These are phyloP conservation scores for Lodderomyces parapsilosis DNA, from an alignment of 1,139 yeast genomes.

Conservation along the genomic window DNA sequence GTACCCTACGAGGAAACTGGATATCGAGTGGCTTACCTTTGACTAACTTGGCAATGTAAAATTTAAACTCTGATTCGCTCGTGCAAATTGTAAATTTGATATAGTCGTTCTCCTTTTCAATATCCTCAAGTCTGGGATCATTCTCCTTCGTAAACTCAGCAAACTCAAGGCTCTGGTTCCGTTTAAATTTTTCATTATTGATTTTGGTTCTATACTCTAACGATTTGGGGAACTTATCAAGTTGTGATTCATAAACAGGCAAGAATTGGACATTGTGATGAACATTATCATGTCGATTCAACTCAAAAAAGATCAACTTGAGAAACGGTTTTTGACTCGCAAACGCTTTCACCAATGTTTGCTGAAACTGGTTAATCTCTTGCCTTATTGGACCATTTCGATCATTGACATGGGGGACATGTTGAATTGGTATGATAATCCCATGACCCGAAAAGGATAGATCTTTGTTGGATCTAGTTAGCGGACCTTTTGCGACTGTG, in stretches of 20 bases:
- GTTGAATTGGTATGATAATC: constrained; percentile 78
- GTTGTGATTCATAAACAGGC: constrained; percentile 50
- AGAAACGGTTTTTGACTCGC: constrained; percentile 27
- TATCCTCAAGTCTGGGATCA: constrained; percentile 18
- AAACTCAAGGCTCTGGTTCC: constrained; percentile 45
- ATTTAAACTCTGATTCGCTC: constrained; percentile 15
- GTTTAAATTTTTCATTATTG: constrained; percentile 50
- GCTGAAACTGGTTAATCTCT: constrained; percentile 31
- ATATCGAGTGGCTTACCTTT: constrained; percentile 48
- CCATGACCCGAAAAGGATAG: constrained; percentile 77
- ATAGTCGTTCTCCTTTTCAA: constrained; percentile 38
- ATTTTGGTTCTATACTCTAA: constrained; percentile 38
- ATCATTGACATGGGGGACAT: constrained; percentile 45
- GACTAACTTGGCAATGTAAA: constrained; percentile 26
- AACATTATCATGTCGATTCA: constrained; percentile 53
- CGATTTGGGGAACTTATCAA: constrained; percentile 34
- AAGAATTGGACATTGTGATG: constrained; percentile 67
- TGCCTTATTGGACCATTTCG: constrained; percentile 16
- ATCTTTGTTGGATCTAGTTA: constrained; percentile 48
- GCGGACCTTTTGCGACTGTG: constrained; percentile 86
- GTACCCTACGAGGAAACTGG: constrained; percentile 76
- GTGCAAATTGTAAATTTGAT: constrained; percentile 37
- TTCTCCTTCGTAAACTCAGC: constrained; percentile 24
- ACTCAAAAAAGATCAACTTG: constrained; percentile 59
- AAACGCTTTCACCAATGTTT: constrained; percentile 48